These are phyloP conservation scores for Paramecium primaurelia DNA, from an alignment of 73 alveolate genomes.

Conservation along the genomic window DNA sequence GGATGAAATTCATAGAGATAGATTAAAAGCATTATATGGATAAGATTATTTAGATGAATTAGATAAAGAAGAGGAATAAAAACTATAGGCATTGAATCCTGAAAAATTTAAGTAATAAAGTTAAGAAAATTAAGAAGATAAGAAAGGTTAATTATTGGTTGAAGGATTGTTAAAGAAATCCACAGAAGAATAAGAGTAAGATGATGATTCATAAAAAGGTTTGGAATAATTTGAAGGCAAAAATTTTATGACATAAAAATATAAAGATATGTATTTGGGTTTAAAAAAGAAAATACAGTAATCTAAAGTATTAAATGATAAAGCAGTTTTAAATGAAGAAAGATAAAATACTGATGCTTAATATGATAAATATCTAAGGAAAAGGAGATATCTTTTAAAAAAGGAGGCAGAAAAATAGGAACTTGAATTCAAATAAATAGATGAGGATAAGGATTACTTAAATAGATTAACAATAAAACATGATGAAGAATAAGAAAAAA, in stretches of 20 bases:
- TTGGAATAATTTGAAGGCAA: background rate
- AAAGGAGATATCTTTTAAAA: background rate
- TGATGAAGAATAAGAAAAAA: background rate
- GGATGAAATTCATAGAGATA: slow-evolving; percentile 35
- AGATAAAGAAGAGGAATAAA: background rate
- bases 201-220: background rate
- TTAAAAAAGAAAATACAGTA: background rate
- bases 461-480: background rate
- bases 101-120: background rate
- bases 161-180: background rate
- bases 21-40: slow-evolving; percentile 33
- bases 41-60: background rate
- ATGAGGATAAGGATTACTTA: slow-evolving; percentile 11
- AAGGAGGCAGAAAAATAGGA: slow-evolving; percentile 1
- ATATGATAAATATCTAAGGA: slow-evolving; percentile 2
- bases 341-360: slow-evolving; percentile 38
- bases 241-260: background rate
- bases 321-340: slow-evolving; percentile 42
- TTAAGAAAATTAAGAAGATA: background rate
- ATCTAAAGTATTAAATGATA: slow-evolving; percentile 42
- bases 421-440: slow-evolving; percentile 34
- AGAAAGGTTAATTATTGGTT: background rate
- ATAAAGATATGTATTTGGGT: background rate
- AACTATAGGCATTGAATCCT: background rate
- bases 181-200: background rate